A percentile compares a stretch with the other conserved stretches of the same genome.
Conservation (phyloP, 1,284 basidiomycete genomes). For the Trametes hirsuta region DNA sequence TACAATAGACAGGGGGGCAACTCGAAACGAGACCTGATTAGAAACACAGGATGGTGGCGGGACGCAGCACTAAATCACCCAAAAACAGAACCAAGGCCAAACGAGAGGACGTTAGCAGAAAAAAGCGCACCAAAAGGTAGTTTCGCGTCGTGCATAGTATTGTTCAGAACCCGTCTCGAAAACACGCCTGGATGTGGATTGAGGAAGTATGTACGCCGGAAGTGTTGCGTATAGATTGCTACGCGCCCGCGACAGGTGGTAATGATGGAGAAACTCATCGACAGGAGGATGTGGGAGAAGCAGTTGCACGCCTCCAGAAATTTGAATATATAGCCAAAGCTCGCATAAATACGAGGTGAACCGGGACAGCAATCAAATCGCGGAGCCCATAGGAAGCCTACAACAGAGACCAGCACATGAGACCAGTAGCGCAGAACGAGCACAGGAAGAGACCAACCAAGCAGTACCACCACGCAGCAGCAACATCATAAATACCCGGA, state of each 20-base stretch:
- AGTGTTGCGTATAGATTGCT: no score
- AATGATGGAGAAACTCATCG: no score
- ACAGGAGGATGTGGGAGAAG: no score
- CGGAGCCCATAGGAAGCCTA: neutral
- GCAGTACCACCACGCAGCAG: neutral
- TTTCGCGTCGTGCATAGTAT: neutral
- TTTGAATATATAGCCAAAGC: neutral
- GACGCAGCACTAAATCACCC: neutral
- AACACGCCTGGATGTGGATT: neutral
- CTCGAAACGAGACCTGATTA: neutral
- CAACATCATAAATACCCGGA: neutral
- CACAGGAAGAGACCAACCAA: neutral
- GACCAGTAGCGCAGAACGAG: neutral
- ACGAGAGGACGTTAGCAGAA: neutral
- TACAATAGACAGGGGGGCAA: neutral
- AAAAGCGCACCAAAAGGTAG: neutral
- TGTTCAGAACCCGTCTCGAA: neutral
- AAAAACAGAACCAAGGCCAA: neutral
- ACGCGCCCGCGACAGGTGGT: no score
- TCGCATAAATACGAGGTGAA: slow-evolving; percentile 5
- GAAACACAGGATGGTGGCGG: neutral
- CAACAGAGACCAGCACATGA: neutral
- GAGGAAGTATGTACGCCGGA: neutral
- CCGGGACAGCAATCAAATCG: neutral
- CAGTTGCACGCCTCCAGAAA: no score